Evolutionary conservation across 805 yeast species (phyloP).

Genomic region (Torulaspora maleeae): DNA sequence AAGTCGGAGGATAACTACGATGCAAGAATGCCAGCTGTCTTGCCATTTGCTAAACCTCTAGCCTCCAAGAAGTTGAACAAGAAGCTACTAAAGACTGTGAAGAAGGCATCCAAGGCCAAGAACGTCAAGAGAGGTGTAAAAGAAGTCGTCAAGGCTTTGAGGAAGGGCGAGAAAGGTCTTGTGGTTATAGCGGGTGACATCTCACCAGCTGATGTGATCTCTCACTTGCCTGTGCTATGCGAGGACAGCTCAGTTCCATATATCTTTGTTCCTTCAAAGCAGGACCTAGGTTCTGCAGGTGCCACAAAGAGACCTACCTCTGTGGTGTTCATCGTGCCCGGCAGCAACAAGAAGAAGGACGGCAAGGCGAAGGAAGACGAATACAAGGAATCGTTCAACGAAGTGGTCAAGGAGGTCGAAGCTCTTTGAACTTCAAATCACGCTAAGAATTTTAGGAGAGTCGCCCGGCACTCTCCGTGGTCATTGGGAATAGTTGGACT

Average conservation of each 20-base stretch:
- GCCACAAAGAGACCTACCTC: constrained; percentile 99
- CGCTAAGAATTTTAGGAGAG: no score
- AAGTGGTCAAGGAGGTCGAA: constrained; percentile 82
- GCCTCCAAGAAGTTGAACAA: constrained; percentile 95
- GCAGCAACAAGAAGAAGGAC: constrained; percentile 80
- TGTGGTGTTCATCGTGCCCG: constrained; percentile 95
- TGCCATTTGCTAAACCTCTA: constrained; percentile 90
- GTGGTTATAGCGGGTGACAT: constrained; percentile 97
- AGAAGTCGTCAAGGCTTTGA: constrained; percentile 94
- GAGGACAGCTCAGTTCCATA: constrained; percentile 91
- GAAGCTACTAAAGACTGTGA: constrained; percentile 90
- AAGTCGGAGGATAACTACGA: constrained; percentile 78
- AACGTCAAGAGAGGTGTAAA: constrained; percentile 98
- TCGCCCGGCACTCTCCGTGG: no score
- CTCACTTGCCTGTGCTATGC: constrained; percentile 95
- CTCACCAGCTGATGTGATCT: constrained; percentile 93
- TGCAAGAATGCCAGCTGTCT: constrained; percentile 78
- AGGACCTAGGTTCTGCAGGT: constrained; percentile 97
- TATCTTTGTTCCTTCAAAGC: constrained; percentile 93
- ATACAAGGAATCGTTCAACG: constrained; percentile 89
- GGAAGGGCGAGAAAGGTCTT: constrained; percentile 97
- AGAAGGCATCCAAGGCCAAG: constrained; percentile 96
- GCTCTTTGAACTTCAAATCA: constrained; percentile 23
- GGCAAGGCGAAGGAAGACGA: constrained; percentile 69
- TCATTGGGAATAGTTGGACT: background rate